Percentiles rank a stretch among this genome's conserved stretches.
Conservation (phyloP, 2,329 filamentous ascomycete species). For the Talaromyces atroroseus region DNA sequence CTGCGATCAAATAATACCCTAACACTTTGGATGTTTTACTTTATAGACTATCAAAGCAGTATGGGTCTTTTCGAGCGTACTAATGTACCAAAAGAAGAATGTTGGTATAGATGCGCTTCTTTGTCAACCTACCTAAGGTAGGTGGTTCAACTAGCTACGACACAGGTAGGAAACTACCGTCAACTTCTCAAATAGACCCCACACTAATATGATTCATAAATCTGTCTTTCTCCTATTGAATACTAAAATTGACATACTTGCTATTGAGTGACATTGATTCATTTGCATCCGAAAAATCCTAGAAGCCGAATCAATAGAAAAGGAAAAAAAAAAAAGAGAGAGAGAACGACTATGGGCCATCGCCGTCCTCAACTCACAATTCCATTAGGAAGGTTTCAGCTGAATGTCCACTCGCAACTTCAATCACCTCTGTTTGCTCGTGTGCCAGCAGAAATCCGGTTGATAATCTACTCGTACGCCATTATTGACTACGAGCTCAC, state of each 20-base stretch:
- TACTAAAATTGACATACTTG: neutral
- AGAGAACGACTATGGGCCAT: neutral
- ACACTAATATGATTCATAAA: neutral
- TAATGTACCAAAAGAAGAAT: too few species aligned
- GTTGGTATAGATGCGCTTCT: too few species aligned
- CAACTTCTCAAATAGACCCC: neutral
- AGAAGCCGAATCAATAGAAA: neutral
- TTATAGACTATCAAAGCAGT: too few species aligned
- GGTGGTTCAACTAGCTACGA: neutral
- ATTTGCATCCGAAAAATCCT: neutral
- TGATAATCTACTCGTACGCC: slow-evolving; percentile 41
- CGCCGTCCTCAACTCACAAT: neutral
- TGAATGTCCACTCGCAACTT: slow-evolving; percentile 10
- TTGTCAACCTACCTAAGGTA: too few species aligned
- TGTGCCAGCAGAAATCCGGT: slow-evolving; percentile 48
- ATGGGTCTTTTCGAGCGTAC: too few species aligned
- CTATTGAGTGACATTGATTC: neutral
- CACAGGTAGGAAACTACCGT: neutral
- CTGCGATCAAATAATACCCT: too few species aligned
- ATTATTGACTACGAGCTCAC: slow-evolving; percentile 33
- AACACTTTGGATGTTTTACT: too few species aligned
- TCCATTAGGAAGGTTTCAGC: neutral
- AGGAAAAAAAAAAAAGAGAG: too few species aligned
- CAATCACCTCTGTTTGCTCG: slow-evolving; percentile 28
- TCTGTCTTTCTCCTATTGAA: neutral